Evolutionary conservation across 805 yeast genomes (phyloP).

Genomic region (Saturnispora dispora): DNA sequence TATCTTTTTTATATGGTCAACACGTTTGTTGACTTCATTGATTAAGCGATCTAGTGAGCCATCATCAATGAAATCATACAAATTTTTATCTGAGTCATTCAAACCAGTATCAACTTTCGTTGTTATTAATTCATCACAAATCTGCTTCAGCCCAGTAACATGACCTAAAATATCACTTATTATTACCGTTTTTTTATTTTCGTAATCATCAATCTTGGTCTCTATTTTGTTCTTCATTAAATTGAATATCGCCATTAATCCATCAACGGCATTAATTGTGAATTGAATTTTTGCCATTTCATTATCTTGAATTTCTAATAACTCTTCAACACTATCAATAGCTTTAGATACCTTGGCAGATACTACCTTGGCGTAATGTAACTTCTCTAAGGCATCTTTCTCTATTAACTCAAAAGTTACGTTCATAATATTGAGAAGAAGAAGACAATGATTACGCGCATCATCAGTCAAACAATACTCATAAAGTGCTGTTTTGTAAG

Average conservation of each 20-base stretch:
- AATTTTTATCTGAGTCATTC: constrained; percentile 7
- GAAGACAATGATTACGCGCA: background rate
- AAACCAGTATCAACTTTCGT: constrained; percentile 31
- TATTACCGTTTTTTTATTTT: constrained; percentile 18
- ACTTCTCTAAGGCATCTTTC: constrained; percentile 37
- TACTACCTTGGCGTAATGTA: constrained; percentile 39
- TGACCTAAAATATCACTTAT: constrained; percentile 20
- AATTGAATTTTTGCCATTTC: constrained; percentile 36
- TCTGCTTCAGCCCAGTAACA: constrained; percentile 27
- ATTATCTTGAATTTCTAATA: constrained; percentile 33
- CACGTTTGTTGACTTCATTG: constrained; percentile 21
- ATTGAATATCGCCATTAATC: constrained; percentile 38
- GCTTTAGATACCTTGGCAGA: constrained; percentile 42
- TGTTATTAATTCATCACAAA: constrained; percentile 27
- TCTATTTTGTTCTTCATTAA: constrained; percentile 24
- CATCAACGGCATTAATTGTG: constrained; percentile 35
- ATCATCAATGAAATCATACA: constrained; percentile 43
- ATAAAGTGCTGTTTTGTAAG: background rate
- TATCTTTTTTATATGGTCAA: constrained; percentile 24
- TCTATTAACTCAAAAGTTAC: constrained; percentile 27
- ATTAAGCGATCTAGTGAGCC: constrained; percentile 30
- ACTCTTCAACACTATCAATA: constrained; percentile 29
- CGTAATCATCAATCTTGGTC: constrained; percentile 21
- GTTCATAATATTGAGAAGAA: background rate
- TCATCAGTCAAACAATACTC: background rate